phyloP scores from a whole-genome alignment of 345 rosid genomes.

The Salix arbutifolia region DNA sequence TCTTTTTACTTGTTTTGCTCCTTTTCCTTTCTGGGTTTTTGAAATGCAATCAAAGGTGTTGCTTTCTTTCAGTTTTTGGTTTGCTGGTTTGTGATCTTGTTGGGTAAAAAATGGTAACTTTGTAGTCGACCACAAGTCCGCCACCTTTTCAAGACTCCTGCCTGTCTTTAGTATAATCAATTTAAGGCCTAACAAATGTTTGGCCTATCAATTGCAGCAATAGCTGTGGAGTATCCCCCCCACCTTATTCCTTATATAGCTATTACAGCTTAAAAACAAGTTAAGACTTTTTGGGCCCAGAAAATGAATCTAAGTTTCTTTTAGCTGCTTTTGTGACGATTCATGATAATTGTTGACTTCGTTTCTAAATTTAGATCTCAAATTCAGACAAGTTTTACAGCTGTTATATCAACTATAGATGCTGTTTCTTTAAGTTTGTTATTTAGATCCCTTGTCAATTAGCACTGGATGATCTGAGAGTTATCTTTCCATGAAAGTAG shows the following conservation, averaged over 20 bases:
- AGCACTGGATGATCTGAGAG: neutral
- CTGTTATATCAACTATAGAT: neutral
- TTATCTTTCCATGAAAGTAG: neutral
- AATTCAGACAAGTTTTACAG: neutral
- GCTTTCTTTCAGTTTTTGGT: neutral
- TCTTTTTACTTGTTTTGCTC: constrained; percentile 2
- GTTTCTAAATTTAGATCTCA: constrained; percentile 8
- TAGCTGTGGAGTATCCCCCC: neutral
- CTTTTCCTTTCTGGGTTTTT: neutral
- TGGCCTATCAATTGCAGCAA: neutral
- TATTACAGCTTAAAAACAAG: neutral
- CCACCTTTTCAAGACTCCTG: neutral
- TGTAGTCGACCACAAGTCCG: neutral
- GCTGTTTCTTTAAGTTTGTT: neutral
- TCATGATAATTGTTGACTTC: neutral
- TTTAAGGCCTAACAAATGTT: neutral
- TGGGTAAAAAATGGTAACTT: neutral
- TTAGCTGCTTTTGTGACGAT: neutral
- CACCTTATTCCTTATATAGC: neutral
- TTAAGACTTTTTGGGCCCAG: neutral
- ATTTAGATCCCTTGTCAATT: neutral
- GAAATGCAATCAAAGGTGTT: neutral
- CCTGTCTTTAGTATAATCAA: neutral
- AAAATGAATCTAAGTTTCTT: neutral
- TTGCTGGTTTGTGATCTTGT: neutral